phyloP scores from a whole-genome alignment of 2,329 filamentous ascomycete genomes.

The Aspergillus texensis region DNA sequence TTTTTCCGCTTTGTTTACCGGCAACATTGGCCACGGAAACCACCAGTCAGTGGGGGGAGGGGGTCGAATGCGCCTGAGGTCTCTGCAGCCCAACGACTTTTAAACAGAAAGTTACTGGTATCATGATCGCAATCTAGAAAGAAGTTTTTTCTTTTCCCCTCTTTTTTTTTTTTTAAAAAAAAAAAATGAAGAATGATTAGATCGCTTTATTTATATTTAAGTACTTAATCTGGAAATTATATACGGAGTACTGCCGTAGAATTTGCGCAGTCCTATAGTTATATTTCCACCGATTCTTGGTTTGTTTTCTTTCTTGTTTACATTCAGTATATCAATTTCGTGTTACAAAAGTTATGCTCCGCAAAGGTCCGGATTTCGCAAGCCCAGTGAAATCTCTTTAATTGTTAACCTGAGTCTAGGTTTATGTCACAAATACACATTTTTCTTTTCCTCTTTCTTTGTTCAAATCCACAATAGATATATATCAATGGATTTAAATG shows the following conservation, averaged over 20 bases:
- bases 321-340: background rate
- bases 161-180: too few relatives aligned
- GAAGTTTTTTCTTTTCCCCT: background rate
- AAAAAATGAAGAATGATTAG: background rate
- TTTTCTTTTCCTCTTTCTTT: background rate
- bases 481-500: background rate
- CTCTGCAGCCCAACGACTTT: background rate
- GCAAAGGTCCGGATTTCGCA: background rate
- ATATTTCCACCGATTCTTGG: too few relatives aligned
- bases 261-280: too few relatives aligned
- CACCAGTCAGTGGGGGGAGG: background rate
- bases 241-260: too few relatives aligned
- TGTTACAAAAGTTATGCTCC: background rate
- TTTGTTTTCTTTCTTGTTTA: background rate
- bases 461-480: background rate
- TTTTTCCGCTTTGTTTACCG: conserved; percentile 4
- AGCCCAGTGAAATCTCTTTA: background rate
- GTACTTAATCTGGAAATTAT: too few relatives aligned
- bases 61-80: background rate
- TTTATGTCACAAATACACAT: too few relatives aligned
- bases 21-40: conserved; percentile 4
- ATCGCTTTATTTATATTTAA: background rate
- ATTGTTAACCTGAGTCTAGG: background rate
- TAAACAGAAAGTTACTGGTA: background rate
- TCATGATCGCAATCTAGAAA: background rate